Base-by-base conservation (phyloP, 1,139 yeast genomes). In the Kodamaea ohmeri region DNA sequence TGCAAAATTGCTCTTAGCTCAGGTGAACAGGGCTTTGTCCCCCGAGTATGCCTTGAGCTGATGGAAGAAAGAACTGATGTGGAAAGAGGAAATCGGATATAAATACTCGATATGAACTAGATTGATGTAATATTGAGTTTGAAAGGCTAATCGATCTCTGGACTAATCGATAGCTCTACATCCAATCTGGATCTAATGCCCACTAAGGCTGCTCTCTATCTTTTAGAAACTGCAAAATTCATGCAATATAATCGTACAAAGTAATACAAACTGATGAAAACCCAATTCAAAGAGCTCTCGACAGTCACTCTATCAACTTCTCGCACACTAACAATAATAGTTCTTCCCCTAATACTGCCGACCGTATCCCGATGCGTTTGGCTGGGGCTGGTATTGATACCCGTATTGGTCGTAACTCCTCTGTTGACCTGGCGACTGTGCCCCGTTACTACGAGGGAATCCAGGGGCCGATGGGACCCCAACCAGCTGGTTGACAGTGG, bases 11-110 rank as follows among this genome's bases (percentile, higher is more conserved):
- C 42, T 32, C 21, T 48, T 24, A 42, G 39, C 3, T 41, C 34
- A 16, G 52, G 49, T 19, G 39, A 36, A 13, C 46, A 48, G 16
- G 74, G 75, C 1, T 57, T 67, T 50, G 64, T 65, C 2, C 74
- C 74, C 0, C 51, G 50, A 32, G 46, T 57, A 36, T 67, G 72
- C 43, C 19, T 31, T 15, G 30, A 27, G 20, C 9, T 16, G 20
- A 4, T 27, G 28, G 9, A 13, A 24, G 8, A 9, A 7, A n/a
- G n/a, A n/a, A n/a, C n/a, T n/a, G n/a, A n/a, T n/a, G n/a, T n/a
- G n/a, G n/a, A n/a, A n/a, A n/a, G n/a, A n/a, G n/a, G n/a, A n/a
- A n/a, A n/a, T n/a, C n/a, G n/a, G n/a, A n/a, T n/a, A n/a, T n/a
- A n/a, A n/a, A n/a, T n/a, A n/a, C n/a, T n/a, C n/a, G n/a, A n/a